A percentile compares a stretch with the other conserved stretches of the same genome.
Conservation (phyloP, 2,329 filamentous ascomycete species). For the Aspergillus latus region DNA sequence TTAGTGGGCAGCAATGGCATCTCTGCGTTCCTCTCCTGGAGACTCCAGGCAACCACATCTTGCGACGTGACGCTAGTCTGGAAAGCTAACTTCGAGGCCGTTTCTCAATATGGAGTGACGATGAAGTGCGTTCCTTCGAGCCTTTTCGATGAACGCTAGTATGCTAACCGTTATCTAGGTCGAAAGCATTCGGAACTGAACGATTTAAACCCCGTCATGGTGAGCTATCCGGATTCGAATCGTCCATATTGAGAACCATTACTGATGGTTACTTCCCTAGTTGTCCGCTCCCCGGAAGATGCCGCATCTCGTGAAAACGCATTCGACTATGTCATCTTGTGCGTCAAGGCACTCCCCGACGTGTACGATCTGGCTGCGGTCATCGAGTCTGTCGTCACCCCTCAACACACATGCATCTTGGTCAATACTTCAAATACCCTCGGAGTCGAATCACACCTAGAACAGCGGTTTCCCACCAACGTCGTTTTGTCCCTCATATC, state of each 20-base stretch:
- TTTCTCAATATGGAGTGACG: slow-evolving; percentile 94
- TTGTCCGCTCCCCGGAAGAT: slow-evolving; percentile 42
- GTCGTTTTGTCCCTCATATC: slow-evolving; percentile 94
- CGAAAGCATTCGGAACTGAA: slow-evolving; percentile 87
- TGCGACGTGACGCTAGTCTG: slow-evolving; percentile 98
- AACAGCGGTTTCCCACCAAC: slow-evolving; percentile 94
- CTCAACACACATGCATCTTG: slow-evolving; percentile 96
- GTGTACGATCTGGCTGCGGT: slow-evolving; percentile 95
- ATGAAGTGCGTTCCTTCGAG: slow-evolving; percentile 75
- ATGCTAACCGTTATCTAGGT: slow-evolving; percentile 56
- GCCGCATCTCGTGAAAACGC: slow-evolving; percentile 74
- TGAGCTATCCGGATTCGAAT: slow-evolving; percentile 49
- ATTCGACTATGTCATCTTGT: slow-evolving; percentile 97
- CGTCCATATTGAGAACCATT: slow-evolving; percentile 8
- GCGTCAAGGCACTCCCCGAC: slow-evolving; percentile 94
- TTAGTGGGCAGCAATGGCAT: slow-evolving; percentile 96
- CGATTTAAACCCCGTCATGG: slow-evolving; percentile 95
- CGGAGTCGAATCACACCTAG: slow-evolving; percentile 86
- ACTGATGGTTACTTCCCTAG: slow-evolving; percentile 15
- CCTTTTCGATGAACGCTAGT: background rate
- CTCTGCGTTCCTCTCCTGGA: slow-evolving; percentile 96
- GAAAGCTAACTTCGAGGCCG: slow-evolving; percentile 92
- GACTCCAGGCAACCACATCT: slow-evolving; percentile 93
- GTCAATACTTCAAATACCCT: slow-evolving; percentile 95
- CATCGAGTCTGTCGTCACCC: slow-evolving; percentile 95